Evolutionary conservation across 2,329 filamentous ascomycete species (phyloP).

Genomic region (Pseudogymnoascus sp.): DNA sequence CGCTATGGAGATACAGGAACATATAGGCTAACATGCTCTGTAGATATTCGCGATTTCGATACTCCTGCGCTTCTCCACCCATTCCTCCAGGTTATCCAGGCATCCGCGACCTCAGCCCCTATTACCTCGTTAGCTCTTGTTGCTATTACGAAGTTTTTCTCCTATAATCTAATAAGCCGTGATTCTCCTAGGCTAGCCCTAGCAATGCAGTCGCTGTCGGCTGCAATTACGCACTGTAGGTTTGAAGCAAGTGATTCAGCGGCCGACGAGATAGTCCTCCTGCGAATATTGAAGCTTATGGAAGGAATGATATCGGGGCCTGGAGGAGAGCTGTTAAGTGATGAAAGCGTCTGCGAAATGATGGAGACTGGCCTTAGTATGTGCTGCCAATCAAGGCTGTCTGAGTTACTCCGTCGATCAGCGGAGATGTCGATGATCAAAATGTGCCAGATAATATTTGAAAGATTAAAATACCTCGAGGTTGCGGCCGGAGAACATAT

Average conservation of each 20-base stretch:
- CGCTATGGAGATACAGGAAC: background rate
- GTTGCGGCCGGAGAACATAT: slow-evolving; percentile 63
- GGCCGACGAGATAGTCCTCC: slow-evolving; percentile 88
- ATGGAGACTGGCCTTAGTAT: slow-evolving; percentile 97
- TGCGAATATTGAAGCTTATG: slow-evolving; percentile 95
- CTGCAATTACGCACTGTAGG: slow-evolving; percentile 92
- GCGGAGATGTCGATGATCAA: slow-evolving; percentile 96
- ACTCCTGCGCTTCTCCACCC: slow-evolving; percentile 83
- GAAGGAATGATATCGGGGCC: slow-evolving; percentile 95
- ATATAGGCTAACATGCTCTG: slow-evolving; percentile 23
- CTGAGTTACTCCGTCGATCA: slow-evolving; percentile 80
- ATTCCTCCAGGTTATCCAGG: slow-evolving; percentile 93
- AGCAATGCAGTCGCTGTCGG: slow-evolving; percentile 90
- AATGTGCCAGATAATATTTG: slow-evolving; percentile 98
- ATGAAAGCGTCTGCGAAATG: slow-evolving; percentile 98
- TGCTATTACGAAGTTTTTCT: slow-evolving; percentile 91
- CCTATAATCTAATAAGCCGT: slow-evolving; percentile 82
- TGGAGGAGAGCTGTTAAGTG: slow-evolving; percentile 86
- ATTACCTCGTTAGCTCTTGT: slow-evolving; percentile 93
- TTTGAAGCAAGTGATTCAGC: slow-evolving; percentile 95
- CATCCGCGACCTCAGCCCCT: slow-evolving; percentile 89
- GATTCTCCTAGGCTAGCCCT: slow-evolving; percentile 80
- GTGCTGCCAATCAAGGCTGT: slow-evolving; percentile 88
- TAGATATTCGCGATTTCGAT: slow-evolving; percentile 83
- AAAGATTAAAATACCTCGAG: slow-evolving; percentile 81